These are phyloP conservation scores for Lentinula boryana DNA, from an alignment of 768 basidiomycete genomes.

Conservation along the genomic window DNA sequence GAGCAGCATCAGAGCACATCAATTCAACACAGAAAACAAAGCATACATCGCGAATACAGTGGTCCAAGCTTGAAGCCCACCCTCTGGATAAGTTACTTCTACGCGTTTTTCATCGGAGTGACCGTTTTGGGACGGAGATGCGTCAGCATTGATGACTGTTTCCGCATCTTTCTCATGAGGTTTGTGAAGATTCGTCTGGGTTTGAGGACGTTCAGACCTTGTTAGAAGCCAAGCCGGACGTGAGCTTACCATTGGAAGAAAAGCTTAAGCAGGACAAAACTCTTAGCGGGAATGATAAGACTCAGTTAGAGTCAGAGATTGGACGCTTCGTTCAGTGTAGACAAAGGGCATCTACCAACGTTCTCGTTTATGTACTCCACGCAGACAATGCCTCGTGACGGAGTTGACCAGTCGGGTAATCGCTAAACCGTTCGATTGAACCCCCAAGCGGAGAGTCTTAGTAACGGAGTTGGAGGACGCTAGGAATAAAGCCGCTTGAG, in stretches of 20 bases:
- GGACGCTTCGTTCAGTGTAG: too few relatives aligned
- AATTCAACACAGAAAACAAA: not conserved
- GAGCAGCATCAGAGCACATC: not conserved
- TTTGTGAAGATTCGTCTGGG: not conserved
- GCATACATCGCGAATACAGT: not conserved
- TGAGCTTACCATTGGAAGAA: not conserved
- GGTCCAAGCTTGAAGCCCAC: not conserved
- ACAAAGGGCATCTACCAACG: too few relatives aligned
- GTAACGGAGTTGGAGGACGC: not conserved
- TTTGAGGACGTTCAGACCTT: too few relatives aligned
- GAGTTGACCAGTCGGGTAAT: not conserved
- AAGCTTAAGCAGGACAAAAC: not conserved
- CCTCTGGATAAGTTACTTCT: not conserved
- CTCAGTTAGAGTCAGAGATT: not conserved
- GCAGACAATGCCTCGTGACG: not conserved
- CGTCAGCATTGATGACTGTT: not conserved
- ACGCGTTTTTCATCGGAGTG: not conserved
- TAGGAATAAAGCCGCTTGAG: not conserved
- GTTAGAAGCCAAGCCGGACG: not conserved
- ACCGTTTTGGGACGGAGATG: not conserved
- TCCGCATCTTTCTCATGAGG: not conserved
- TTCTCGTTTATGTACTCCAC: not conserved
- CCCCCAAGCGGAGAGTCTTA: not conserved
- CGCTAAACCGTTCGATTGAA: not conserved
- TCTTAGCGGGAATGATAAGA: not conserved